Percentiles rank a stretch among this genome's conserved stretches.
These are phyloP conservation scores for Silene conica DNA, from an alignment of 148 eudicot genomes.

Conservation along the genomic window DNA sequence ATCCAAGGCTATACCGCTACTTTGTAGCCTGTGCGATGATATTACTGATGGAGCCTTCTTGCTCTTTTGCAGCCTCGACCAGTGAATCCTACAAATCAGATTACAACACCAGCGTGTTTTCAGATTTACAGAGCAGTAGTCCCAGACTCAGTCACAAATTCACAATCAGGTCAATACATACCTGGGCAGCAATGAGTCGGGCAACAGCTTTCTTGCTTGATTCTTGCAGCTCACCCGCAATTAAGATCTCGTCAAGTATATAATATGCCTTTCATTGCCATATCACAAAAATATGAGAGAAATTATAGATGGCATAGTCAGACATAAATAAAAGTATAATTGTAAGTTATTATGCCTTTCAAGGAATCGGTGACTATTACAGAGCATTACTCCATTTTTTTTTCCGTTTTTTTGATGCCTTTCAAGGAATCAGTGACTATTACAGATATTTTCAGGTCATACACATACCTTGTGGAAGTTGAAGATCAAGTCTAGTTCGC, in stretches of 20 bases:
- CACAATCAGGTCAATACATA: slow-evolving; percentile 17
- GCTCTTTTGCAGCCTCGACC: slow-evolving; percentile 87
- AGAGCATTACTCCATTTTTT: no score
- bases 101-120: neutral
- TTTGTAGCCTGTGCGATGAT: slow-evolving; percentile 87
- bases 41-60: slow-evolving; percentile 74
- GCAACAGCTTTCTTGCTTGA: slow-evolving; percentile 91
- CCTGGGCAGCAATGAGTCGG: slow-evolving; percentile 89
- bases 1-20: slow-evolving; percentile 30
- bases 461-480: slow-evolving; percentile 86
- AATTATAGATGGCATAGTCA: neutral
- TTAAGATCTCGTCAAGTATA: slow-evolving; percentile 79
- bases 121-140: neutral
- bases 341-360: no score
- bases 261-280: slow-evolving; percentile 67
- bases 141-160: neutral
- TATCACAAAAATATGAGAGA: neutral
- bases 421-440: no score
- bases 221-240: slow-evolving; percentile 97
- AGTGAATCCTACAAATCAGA: slow-evolving; percentile 63
- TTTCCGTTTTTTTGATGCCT: no score
- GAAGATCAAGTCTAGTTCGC: slow-evolving; percentile 89
- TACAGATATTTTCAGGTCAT: neutral
- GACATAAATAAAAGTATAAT: no score
- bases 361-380: no score